phyloP scores from a whole-genome alignment of 169 alveolate species.

The Blepharisma undulans region DNA sequence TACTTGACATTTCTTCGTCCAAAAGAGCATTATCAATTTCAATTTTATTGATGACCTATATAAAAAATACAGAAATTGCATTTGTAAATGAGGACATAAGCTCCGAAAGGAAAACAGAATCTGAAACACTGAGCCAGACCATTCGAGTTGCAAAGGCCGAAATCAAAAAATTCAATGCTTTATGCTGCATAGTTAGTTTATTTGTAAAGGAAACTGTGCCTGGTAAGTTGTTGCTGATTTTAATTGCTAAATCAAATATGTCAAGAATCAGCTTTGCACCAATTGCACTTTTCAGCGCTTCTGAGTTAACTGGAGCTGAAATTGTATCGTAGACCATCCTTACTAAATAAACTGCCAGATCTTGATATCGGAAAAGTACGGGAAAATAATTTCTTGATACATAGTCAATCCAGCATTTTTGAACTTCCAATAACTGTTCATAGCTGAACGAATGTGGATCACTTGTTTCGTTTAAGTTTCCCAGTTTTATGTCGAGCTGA shows the following conservation, averaged over 20 bases:
- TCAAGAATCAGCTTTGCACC: neutral
- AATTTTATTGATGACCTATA: neutral
- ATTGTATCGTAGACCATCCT: neutral
- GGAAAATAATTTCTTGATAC: neutral
- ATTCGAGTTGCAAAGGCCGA: neutral
- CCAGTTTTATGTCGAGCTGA: neutral
- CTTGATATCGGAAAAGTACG: neutral
- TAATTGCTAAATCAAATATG: neutral
- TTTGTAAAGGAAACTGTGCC: neutral
- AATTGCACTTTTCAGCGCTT: neutral
- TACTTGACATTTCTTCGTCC: neutral
- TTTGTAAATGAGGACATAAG: neutral
- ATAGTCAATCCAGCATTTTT: neutral
- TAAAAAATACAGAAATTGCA: neutral
- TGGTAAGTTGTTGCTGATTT: neutral
- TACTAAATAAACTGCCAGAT: neutral
- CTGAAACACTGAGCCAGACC: neutral
- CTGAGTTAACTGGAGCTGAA: neutral
- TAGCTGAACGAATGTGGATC: neutral
- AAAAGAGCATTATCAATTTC: neutral
- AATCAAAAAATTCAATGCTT: neutral
- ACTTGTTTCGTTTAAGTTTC: neutral
- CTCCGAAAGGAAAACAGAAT: neutral
- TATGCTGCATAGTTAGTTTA: neutral
- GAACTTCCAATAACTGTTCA: neutral